Percentiles rank a stretch among this genome's conserved stretches.
Evolutionary conservation across 352 stramenopile genomes (phyloP).

Genomic region (Phytophthora agathidicida): DNA sequence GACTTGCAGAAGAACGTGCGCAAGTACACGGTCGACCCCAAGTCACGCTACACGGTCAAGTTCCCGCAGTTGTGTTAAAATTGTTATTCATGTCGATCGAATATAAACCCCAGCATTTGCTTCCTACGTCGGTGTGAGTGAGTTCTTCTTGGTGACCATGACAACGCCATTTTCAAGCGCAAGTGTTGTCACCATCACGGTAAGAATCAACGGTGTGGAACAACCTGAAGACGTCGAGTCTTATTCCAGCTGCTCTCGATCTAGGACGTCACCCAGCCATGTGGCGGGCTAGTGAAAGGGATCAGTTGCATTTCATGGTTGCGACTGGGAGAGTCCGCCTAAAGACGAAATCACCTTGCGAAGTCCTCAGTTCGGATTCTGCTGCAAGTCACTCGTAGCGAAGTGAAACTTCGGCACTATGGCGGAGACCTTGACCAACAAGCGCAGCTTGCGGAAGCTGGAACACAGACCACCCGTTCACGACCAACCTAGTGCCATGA

Average conservation of each 20-base stretch:
- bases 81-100: slow-evolving; percentile 23
- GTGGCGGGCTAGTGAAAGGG: slow-evolving; percentile 1
- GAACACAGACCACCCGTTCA: slow-evolving; percentile 11
- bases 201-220: too few species aligned
- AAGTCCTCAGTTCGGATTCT: slow-evolving; percentile 28
- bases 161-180: too few species aligned
- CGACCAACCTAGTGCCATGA: not conserved
- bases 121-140: not conserved
- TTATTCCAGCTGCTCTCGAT: slow-evolving; percentile 16
- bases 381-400: slow-evolving; percentile 5
- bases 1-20: slow-evolving; percentile 84
- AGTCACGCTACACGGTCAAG: slow-evolving; percentile 80
- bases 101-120: slow-evolving; percentile 16
- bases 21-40: slow-evolving; percentile 82
- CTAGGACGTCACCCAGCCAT: not conserved
- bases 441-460: not conserved
- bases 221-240: slow-evolving; percentile 1
- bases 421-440: not conserved
- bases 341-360: slow-evolving; percentile 14
- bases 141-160: too few species aligned
- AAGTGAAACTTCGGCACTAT: slow-evolving; percentile 1
- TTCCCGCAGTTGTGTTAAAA: slow-evolving; percentile 62
- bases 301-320: too few species aligned
- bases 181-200: too few species aligned
- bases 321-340: not conserved